Evolutionary conservation across 495 filamentous ascomycete species (phyloP).

Genomic region (Choiromyces venosus): DNA sequence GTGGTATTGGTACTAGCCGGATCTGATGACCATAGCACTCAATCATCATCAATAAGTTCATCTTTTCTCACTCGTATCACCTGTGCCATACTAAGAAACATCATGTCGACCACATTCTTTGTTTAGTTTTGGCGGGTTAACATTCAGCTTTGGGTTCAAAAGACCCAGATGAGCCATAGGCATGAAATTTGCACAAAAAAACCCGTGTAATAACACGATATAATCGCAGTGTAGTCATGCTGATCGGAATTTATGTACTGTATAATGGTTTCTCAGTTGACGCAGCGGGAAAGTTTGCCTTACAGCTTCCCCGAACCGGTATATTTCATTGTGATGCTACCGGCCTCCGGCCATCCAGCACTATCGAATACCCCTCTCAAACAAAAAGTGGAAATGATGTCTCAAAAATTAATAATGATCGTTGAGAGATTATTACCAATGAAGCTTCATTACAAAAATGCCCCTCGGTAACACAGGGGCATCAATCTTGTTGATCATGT

Average conservation of each 20-base stretch:
- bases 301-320: not conserved
- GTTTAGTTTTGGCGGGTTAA: not conserved
- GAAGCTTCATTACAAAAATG: not conserved
- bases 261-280: not conserved
- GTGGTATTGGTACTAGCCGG: not conserved
- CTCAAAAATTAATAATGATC: not conserved
- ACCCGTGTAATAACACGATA: not conserved
- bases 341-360: not conserved
- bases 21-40: not conserved
- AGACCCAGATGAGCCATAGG: not conserved
- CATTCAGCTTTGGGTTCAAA: not conserved
- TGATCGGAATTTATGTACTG: not conserved
- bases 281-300: not conserved
- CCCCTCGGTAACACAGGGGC: not conserved
- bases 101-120: not conserved
- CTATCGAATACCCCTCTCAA: not conserved
- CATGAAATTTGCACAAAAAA: not conserved
- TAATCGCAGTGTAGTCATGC: not conserved
- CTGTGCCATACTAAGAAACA: not conserved
- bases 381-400: not conserved
- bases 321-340: not conserved
- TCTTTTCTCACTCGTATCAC: not conserved
- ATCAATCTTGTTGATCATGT: not conserved
- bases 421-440: not conserved
- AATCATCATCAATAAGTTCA: not conserved